A percentile compares a stretch with the other conserved stretches of the same genome.
Conservation (phyloP, 129 eudicot species). For the Artemisia annua region DNA sequence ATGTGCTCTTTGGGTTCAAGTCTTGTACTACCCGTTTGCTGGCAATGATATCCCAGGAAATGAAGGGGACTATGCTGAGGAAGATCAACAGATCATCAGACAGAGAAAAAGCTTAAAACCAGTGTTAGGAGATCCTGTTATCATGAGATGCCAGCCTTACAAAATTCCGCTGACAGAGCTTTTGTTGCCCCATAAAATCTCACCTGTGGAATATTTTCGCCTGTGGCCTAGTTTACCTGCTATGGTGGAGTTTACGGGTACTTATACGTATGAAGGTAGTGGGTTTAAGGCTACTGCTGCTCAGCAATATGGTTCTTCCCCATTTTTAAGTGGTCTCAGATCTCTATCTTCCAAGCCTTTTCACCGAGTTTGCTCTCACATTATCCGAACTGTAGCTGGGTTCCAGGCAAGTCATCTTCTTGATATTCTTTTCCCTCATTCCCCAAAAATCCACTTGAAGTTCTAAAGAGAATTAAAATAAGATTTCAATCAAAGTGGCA, state of each 20-base stretch:
- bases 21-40: constrained; percentile 81
- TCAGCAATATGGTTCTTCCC: constrained; percentile 95
- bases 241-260: constrained; percentile 92
- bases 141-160: constrained; percentile 95
- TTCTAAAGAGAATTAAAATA: too few species aligned
- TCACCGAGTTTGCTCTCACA: constrained; percentile 96
- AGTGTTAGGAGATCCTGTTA: constrained; percentile 83
- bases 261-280: constrained; percentile 96
- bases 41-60: constrained; percentile 58
- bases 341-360: constrained; percentile 90
- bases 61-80: constrained; percentile 84
- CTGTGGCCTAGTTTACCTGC: constrained; percentile 99
- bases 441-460: background rate
- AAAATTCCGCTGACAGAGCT: constrained; percentile 95
- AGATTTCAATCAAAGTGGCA: too few species aligned
- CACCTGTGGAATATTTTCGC: constrained; percentile 98
- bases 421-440: background rate
- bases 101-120: constrained; percentile 70
- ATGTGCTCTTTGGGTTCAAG: constrained; percentile 96
- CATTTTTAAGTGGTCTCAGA: constrained; percentile 86
- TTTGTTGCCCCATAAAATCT: constrained; percentile 88
- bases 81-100: constrained; percentile 71
- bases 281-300: constrained; percentile 99
- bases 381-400: constrained; percentile 92
- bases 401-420: constrained; percentile 54